phyloP scores from a whole-genome alignment of 2,329 filamentous ascomycete species.

The Tolypocladium amazonense region DNA sequence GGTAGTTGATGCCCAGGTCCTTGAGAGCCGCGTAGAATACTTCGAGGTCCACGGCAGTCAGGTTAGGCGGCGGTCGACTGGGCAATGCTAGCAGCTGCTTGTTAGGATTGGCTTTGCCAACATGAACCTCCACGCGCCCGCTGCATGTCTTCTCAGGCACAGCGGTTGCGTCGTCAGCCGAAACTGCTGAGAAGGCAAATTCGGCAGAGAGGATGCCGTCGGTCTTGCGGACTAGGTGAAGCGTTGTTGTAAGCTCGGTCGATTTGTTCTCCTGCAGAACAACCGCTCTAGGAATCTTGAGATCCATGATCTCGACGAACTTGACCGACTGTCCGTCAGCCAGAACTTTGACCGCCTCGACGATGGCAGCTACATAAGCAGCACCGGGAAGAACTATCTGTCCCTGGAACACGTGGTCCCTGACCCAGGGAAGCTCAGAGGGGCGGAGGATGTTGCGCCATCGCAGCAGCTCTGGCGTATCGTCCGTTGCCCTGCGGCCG shows the following conservation, averaged over 20 bases:
- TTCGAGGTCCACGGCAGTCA: not conserved
- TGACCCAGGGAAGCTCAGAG: constrained; percentile 41
- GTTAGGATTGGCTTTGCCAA: not conserved
- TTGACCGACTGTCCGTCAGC: not conserved
- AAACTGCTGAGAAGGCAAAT: not conserved
- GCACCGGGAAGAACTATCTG: constrained; percentile 33
- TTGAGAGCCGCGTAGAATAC: not conserved
- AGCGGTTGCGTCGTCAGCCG: not conserved
- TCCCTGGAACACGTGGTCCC: constrained; percentile 45
- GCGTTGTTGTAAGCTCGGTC: not conserved
- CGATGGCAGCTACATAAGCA: constrained; percentile 30
- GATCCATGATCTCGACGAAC: not conserved
- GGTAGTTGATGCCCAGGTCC: not conserved
- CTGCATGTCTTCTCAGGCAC: not conserved
- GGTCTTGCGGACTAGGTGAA: not conserved
- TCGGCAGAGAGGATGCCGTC: not conserved
- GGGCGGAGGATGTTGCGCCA: constrained; percentile 37
- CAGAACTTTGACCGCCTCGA: constrained; percentile 24
- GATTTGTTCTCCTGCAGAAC: not conserved
- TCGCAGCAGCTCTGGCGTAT: constrained; percentile 16
- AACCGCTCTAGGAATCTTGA: not conserved
- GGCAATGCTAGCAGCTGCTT: not conserved
- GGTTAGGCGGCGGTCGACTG: not conserved
- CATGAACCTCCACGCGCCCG: not conserved
- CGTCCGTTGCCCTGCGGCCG: constrained; percentile 17